A percentile compares a stretch with the other conserved stretches of the same genome.
These are phyloP conservation scores for Trypanosoma lewisi DNA, from an alignment of 208 protist species.

Conservation along the genomic window DNA sequence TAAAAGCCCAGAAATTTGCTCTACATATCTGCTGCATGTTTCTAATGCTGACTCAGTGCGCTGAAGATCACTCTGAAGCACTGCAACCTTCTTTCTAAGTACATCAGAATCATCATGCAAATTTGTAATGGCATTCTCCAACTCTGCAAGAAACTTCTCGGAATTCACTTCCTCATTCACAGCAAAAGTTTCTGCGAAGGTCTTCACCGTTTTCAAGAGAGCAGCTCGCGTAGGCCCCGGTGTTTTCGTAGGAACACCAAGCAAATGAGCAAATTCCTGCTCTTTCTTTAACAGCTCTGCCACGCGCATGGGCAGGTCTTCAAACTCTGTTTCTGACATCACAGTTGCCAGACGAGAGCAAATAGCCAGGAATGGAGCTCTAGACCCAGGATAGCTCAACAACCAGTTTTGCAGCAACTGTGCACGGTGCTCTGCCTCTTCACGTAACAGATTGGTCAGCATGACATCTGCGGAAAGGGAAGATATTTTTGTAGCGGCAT, in stretches of 20 bases:
- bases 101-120: not conserved
- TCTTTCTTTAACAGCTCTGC: constrained; percentile 1
- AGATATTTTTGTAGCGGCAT: constrained; percentile 5
- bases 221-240: constrained; percentile 17
- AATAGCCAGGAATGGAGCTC: not conserved
- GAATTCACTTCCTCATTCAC: not conserved
- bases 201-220: constrained; percentile 2
- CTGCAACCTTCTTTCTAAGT: constrained; percentile 8
- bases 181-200: constrained; percentile 7
- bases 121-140: constrained; percentile 1
- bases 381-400: not conserved
- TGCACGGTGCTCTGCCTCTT: constrained; percentile 10
- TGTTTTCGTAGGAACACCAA: constrained; percentile 14
- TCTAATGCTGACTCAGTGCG: not conserved
- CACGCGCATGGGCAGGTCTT: constrained; percentile 12
- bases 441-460: not conserved
- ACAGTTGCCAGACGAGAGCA: constrained; percentile 17
- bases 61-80: constrained; percentile 6
- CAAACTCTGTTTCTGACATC: constrained; percentile 8
- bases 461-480: not conserved
- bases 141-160: constrained; percentile 1
- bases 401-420: constrained; percentile 8
- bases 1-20: not conserved
- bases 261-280: constrained; percentile 7
- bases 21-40: not conserved